Base-by-base conservation (phyloP, 2,329 filamentous ascomycete genomes). In the Trichocomaceae sp. region DNA sequence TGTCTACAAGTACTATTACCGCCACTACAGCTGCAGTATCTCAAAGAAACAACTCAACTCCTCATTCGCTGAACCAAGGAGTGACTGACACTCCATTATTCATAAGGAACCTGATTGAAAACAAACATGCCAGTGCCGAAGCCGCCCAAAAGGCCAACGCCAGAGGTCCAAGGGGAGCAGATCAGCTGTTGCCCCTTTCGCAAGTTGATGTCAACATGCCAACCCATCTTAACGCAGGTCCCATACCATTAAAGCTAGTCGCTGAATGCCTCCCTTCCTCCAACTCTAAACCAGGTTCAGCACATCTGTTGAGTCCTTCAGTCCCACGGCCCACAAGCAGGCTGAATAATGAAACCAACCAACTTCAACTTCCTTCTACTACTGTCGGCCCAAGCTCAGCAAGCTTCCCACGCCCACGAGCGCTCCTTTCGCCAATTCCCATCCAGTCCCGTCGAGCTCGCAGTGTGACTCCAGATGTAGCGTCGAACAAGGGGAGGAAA, bases 201-300 rank as follows among this genome's bases (percentile, higher is more conserved):
- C 46, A 47, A 20, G 44, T 35, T 29, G 39, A 54, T 22, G 5
- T 20, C 12, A 29, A 23, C 22, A 39, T 23, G 45, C 22, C 55
- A 20, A 56, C 37, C 31, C 13, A 44, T 37, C 42, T 31, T 33
- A 58, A 53, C 17, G 39, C 26, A 17, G 50, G 56, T 29, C 56
- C 56, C 56, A 57, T 58, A 54, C 56, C 56, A 33, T 53, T 56
- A 52, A 58, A 50, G 37, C 39, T 53, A 37, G 55, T 57, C 35
- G 69, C 69, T 17, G 65, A 69, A 47, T 61, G 64, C 19, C 58
- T 65, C 45, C 63, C 69, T 39, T 63, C 67, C 47, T 59, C 57
- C 60, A 66, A 35, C 57, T 22, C 64, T 63, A 7, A 56, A 50
- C 29, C 47, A 20, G 41, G 31, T 39, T 46, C 47, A n/a, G 59